phyloP scores from a whole-genome alignment of 257 asterid species.

The Gentiana dahurica region DNA sequence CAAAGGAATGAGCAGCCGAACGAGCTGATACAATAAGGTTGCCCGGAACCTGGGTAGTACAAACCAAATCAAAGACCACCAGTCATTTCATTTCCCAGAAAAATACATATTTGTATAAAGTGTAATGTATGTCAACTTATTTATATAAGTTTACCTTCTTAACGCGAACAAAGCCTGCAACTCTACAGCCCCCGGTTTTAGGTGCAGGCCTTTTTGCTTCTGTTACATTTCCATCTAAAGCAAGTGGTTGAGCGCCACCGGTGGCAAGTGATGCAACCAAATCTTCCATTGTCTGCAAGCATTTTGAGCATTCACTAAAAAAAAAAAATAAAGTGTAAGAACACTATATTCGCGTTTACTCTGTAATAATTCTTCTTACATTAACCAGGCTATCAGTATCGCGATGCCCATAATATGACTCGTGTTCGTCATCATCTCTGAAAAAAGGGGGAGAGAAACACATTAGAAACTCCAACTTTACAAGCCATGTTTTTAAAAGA shows the following conservation, averaged over 20 bases:
- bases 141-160: slow-evolving; percentile 46
- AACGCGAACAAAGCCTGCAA: slow-evolving; percentile 91
- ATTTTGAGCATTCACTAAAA: background rate
- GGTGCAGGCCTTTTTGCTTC: slow-evolving; percentile 84
- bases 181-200: slow-evolving; percentile 75
- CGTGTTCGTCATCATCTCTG: too few species aligned
- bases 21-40: slow-evolving; percentile 80
- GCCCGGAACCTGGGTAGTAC: slow-evolving; percentile 71
- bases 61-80: slow-evolving; percentile 6
- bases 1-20: slow-evolving; percentile 85
- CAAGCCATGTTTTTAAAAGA: too few species aligned
- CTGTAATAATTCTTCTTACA: too few species aligned
- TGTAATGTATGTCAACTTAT: too few species aligned
- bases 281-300: slow-evolving; percentile 71
- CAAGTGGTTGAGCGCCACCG: slow-evolving; percentile 34
- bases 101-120: too few species aligned
- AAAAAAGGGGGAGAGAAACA: background rate
- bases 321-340: too few species aligned
- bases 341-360: too few species aligned
- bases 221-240: slow-evolving; percentile 29
- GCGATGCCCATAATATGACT: too few species aligned
- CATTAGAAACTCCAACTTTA: too few species aligned
- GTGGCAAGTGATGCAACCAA: slow-evolving; percentile 54
- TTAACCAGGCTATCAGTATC: too few species aligned
- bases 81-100: too few species aligned